Base-by-base conservation (phyloP, 192 early-diverging fungal genomes). In the Endogone sp. region DNA sequence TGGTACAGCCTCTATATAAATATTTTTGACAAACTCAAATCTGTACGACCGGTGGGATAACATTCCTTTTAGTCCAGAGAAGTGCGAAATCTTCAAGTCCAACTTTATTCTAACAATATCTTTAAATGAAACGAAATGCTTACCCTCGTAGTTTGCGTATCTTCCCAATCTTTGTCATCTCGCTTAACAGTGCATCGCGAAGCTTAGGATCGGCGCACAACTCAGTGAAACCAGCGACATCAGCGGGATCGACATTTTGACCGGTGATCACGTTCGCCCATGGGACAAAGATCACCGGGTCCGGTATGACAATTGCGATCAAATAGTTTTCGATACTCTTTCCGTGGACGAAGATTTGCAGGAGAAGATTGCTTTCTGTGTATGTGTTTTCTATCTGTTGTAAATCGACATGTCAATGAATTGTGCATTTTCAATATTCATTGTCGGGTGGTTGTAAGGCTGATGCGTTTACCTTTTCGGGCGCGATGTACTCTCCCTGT, bases 401-500 rank as follows among this genome's bases (percentile, higher is more conserved):
- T 57, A 54, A 16, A 49, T 6, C 6, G 37, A 49, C 9, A 49
- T 49, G 16, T 49, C 9, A 16, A 11, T 49, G 37, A n/a, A n/a
- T n/a, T n/a, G n/a, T n/a, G n/a, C n/a, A n/a, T n/a, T n/a, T n/a
- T n/a, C n/a, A n/a, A n/a, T n/a, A 49, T 1, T 6, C 37, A 49
- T 49, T 49, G 1, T 6, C 37, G 37, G 37, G 16, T 49, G 37
- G 37, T 49, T 49, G 37, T 16, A 49, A 49, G 37, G 1, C 13
- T 29, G 8, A 28, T 61, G 60, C 25, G 9, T 61, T 49, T 49
- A 49, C 37, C 37, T 95, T 94, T 71, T 98, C 96, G 29, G 95
- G 94, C 0, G 94, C 92, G 75, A 98, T 86, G 78, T 95, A 97
- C 81, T 94, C 92, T 64, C 93, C 94, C 71, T 93, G 89, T 13